Base-by-base conservation (phyloP, 345 rosid species). In the Salix purpurea region DNA sequence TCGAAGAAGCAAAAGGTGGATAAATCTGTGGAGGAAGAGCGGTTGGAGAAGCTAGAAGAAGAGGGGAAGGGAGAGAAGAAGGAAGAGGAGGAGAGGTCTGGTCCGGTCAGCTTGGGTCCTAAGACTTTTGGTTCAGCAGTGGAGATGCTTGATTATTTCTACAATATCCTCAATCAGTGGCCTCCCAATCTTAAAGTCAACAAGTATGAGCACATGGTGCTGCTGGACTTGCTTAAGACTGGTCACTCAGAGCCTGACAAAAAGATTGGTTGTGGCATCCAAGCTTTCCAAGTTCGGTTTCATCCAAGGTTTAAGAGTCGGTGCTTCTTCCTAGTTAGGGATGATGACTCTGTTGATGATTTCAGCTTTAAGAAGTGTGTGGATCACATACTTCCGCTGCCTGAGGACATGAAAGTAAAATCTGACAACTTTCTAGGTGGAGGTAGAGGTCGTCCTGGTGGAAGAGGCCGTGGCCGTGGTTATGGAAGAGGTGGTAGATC, bases 361-460 rank as follows among this genome's bases (percentile, higher is more conserved):
- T 96, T 96, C 87, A 92, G 97, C 91, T 96, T 91, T 84, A 90
- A 95, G 88, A 93, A 96, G 87, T 96, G 98, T 76, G 97, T 96
- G 72, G 94, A 96, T 80, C 86, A 90, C 18, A 90, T 94, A 68
- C 89, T 94, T 72, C 93, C 98, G 2, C 76, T 96, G 78, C 99
- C 98, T 21, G 98, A 92, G 74, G 88, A 92, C 78, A 87, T 96
- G 97, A 88, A 89, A 84, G 42, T 61, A 69, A 90, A 87, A 62
- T 74, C 78, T 8, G 84, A 82, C 54, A 85, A 87, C 74, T 85
- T 72, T 76, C 80, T 70, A 2, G 84, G 88, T 21, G 85, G 88
- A 13, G 79, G 87, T 2, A 87, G 77, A 61, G 90, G 90, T 21
- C 76, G 94, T 60, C 90, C 83, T 56, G 88, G 91, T 76, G 74